phyloP scores from a whole-genome alignment of 2,329 filamentous ascomycete species.

The Diplocarpon rosae region DNA sequence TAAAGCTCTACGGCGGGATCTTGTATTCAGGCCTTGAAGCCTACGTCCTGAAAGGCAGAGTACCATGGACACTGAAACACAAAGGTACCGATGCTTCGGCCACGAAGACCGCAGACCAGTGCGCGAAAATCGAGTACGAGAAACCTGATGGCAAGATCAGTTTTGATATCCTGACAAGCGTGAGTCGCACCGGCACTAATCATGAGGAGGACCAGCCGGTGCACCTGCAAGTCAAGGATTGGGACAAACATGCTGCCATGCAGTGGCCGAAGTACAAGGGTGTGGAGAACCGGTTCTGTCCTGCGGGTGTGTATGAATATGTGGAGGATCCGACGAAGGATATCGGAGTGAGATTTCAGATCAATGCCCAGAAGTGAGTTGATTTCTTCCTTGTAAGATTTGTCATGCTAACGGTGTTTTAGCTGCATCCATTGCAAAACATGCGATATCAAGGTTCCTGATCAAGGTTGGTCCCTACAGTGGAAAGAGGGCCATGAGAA shows the following conservation, averaged over 20 bases:
- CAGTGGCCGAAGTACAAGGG: slow-evolving; percentile 85
- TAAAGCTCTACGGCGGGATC: slow-evolving; percentile 83
- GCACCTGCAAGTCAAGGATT: slow-evolving; percentile 89
- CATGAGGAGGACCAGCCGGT: slow-evolving; percentile 98
- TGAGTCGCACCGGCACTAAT: slow-evolving; percentile 91
- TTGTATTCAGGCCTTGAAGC: slow-evolving; percentile 90
- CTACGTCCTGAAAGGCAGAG: slow-evolving; percentile 71
- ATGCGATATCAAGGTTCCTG: slow-evolving; percentile 95
- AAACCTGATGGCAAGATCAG: slow-evolving; percentile 93
- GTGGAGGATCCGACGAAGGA: slow-evolving; percentile 83
- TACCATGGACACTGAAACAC: slow-evolving; percentile 89
- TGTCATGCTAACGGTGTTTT: slow-evolving; percentile 2
- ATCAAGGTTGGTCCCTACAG: slow-evolving; percentile 39
- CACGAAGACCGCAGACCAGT: slow-evolving; percentile 71
- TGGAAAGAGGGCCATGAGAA: background rate
- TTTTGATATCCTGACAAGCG: slow-evolving; percentile 93
- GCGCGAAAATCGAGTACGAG: slow-evolving; percentile 84
- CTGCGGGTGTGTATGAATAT: slow-evolving; percentile 96
- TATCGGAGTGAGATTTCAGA: slow-evolving; percentile 88
- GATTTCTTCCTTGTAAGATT: background rate
- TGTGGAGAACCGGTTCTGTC: slow-evolving; percentile 92
- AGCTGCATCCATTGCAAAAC: slow-evolving; percentile 99
- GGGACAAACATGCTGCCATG: slow-evolving; percentile 76
- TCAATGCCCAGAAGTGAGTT: slow-evolving; percentile 92
- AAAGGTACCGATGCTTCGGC: slow-evolving; percentile 64